Evolutionary conservation across 345 rosid species (phyloP).

Genomic region (Lagerstroemia speciosa): DNA sequence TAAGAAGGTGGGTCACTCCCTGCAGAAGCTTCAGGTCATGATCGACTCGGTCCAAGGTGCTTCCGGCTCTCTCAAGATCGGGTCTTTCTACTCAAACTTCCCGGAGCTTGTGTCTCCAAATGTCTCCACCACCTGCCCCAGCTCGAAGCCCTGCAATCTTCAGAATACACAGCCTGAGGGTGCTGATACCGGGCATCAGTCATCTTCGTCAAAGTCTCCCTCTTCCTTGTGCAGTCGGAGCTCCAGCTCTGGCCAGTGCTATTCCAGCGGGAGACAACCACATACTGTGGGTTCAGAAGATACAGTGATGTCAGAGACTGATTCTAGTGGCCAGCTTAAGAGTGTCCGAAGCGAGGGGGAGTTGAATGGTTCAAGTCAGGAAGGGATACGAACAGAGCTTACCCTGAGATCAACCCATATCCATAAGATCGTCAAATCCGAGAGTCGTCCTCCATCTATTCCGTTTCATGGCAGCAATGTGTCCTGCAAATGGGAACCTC

Average conservation of each 20-base stretch:
- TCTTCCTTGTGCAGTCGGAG: conserved; percentile 65
- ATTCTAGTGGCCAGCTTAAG: conserved; percentile 18
- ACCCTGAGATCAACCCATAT: conserved; percentile 11
- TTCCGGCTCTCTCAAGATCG: conserved; percentile 53
- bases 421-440: conserved; percentile 23
- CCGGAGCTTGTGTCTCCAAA: conserved; percentile 58
- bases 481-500: conserved; percentile 35
- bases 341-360: conserved; percentile 40
- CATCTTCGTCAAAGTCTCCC: conserved; percentile 38
- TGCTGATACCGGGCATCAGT: conserved; percentile 11
- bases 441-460: conserved; percentile 19
- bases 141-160: conserved; percentile 14
- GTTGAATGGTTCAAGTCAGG: conserved; percentile 33
- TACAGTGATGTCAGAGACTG: conserved; percentile 24
- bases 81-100: conserved; percentile 63
- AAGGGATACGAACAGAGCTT: no score
- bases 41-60: conserved; percentile 75
- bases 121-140: conserved; percentile 21
- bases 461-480: conserved; percentile 13
- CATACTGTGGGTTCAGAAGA: conserved; percentile 20
- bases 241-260: conserved; percentile 71
- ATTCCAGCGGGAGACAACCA: conserved; percentile 50
- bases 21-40: conserved; percentile 66
- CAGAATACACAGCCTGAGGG: conserved; percentile 25
- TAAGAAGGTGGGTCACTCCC: conserved; percentile 88